Conservation (phyloP, 192 early-diverging fungal species). For the Ramicandelaber brevisporus region DNA sequence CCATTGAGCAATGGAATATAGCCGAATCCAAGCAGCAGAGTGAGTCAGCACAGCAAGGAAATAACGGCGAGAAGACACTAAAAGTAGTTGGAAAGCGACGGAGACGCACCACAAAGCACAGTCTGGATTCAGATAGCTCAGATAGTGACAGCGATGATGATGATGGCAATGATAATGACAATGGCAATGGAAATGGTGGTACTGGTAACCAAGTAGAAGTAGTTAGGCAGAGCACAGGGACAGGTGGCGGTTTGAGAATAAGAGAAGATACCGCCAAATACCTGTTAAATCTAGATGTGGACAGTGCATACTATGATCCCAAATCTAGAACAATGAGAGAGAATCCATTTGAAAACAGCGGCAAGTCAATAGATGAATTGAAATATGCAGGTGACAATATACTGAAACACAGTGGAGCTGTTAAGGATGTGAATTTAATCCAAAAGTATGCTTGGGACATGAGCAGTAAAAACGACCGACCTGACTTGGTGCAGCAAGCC, state of each 20-base stretch:
- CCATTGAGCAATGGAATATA: conserved; percentile 60
- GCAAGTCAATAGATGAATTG: no score
- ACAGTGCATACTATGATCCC: conserved; percentile 95
- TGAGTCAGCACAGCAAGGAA: conserved; percentile 60
- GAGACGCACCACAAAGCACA: conserved; percentile 5
- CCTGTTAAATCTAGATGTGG: conserved; percentile 76
- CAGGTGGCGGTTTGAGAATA: conserved; percentile 25
- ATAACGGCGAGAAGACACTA: conserved; percentile 51
- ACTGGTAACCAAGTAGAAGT: background rate
- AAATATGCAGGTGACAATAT: no score
- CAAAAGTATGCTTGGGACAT: no score
- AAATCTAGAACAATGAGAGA: conserved; percentile 98
- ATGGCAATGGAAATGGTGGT: conserved; percentile 53
- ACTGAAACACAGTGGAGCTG: no score
- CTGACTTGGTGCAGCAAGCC: no score
- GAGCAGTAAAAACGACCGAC: no score
- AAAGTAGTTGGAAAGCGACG: conserved; percentile 7
- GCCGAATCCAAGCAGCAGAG: no score
- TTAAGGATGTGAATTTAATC: no score
- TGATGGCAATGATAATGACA: conserved; percentile 66
- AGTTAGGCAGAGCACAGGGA: background rate
- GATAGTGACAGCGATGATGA: conserved; percentile 40
- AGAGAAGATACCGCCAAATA: conserved; percentile 99
- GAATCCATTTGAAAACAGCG: conserved; percentile 74
- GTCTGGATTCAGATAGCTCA: conserved; percentile 4